Conservation (phyloP, 306 rosid species). For the Rosa multiflora region DNA sequence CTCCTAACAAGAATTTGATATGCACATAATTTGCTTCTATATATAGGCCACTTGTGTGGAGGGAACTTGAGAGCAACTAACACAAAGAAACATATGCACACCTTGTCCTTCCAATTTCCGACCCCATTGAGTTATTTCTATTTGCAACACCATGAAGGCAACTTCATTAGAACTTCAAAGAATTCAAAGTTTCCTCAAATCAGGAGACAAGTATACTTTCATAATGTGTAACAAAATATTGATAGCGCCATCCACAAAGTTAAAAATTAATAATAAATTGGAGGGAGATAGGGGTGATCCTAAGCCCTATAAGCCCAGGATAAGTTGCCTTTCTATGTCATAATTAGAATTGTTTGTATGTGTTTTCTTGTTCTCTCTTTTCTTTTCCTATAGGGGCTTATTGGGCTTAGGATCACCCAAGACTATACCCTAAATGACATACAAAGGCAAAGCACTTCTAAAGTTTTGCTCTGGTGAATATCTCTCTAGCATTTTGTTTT, state of each 20-base stretch:
- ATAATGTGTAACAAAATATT: too few species aligned
- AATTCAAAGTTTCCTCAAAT: too few species aligned
- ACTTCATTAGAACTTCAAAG: background rate
- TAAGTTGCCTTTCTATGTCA: too few species aligned
- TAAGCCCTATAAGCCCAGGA: too few species aligned
- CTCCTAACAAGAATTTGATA: conserved; percentile 1
- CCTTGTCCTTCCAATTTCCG: background rate
- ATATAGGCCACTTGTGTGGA: background rate
- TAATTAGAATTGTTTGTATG: too few species aligned
- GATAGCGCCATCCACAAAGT: too few species aligned
- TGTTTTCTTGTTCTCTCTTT: too few species aligned
- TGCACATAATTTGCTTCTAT: conserved; percentile 9
- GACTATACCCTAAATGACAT: background rate
- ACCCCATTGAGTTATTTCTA: background rate
- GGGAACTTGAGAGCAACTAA: background rate
- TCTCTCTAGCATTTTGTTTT: background rate
- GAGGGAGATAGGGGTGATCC: too few species aligned
- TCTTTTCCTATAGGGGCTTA: too few species aligned
- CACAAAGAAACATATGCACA: background rate
- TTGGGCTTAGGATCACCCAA: too few species aligned
- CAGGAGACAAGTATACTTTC: too few species aligned
- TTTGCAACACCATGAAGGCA: conserved; percentile 2
- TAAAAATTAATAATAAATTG: too few species aligned
- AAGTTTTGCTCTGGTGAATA: background rate
- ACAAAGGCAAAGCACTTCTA: background rate